These are phyloP conservation scores for Podila epigama DNA, from an alignment of 192 early-diverging fungal genomes.

Conservation along the genomic window DNA sequence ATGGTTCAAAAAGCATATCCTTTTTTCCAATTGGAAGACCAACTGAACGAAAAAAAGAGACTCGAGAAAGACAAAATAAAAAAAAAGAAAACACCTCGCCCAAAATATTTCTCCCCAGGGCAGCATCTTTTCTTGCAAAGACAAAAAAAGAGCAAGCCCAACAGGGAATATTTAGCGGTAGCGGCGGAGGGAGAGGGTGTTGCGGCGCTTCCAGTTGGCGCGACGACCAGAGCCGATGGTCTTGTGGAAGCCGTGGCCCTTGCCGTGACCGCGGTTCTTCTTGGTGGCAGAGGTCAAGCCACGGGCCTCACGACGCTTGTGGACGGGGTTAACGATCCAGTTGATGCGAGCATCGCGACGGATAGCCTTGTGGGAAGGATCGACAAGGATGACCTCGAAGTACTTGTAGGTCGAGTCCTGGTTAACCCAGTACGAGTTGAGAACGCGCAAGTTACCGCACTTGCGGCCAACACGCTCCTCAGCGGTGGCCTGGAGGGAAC, in stretches of 20 bases:
- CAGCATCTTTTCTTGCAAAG: background rate
- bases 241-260: slow-evolving; percentile 98
- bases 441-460: slow-evolving; percentile 97
- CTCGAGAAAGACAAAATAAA: background rate
- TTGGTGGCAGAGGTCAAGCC: slow-evolving; percentile 96
- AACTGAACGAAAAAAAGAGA: slow-evolving; percentile 4
- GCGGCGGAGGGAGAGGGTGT: slow-evolving; percentile 77
- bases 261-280: slow-evolving; percentile 97
- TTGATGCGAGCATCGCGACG: slow-evolving; percentile 98
- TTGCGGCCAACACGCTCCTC: slow-evolving; percentile 98
- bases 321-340: slow-evolving; percentile 98
- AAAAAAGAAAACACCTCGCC: no score
- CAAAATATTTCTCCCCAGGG: no score
- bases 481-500: slow-evolving; percentile 90
- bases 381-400: slow-evolving; percentile 98
- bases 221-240: slow-evolving; percentile 90
- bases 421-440: slow-evolving; percentile 99
- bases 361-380: slow-evolving; percentile 98
- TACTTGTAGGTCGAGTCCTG: slow-evolving; percentile 99
- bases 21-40: background rate
- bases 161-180: slow-evolving; percentile 10
- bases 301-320: slow-evolving; percentile 99
- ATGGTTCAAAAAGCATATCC: background rate
- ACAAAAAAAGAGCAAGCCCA: no score
- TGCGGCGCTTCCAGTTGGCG: slow-evolving; percentile 90